A percentile compares a stretch with the other conserved stretches of the same genome.
Conservation (phyloP, 2,329 filamentous ascomycete genomes). For the Colletotrichum shisoi region DNA sequence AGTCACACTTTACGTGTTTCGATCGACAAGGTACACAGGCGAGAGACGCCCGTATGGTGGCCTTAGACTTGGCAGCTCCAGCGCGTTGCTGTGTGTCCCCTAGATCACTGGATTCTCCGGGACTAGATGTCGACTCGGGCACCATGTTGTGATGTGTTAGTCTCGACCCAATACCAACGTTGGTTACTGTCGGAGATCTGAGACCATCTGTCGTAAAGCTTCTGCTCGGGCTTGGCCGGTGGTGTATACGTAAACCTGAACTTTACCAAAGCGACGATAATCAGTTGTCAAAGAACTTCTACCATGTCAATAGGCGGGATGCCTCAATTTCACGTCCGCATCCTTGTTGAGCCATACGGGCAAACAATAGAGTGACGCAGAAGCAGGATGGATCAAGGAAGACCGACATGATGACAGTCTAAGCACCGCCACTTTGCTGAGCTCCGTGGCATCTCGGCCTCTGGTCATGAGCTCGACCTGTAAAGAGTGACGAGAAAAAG, state of each 20-base stretch:
- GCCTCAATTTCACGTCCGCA: constrained; percentile 29
- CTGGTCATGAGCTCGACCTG: neutral
- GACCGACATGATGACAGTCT: neutral
- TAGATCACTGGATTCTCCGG: constrained; percentile 19
- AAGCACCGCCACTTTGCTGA: constrained; percentile 22
- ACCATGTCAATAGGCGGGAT: constrained; percentile 8
- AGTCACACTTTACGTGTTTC: constrained; percentile 53
- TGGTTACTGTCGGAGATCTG: neutral
- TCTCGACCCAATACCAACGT: neutral
- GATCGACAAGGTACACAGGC: constrained; percentile 59
- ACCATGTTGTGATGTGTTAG: constrained; percentile 16
- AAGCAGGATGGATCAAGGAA: neutral
- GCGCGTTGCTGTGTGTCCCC: constrained; percentile 29
- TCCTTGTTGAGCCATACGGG: neutral
- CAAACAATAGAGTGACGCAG: constrained; percentile 15
- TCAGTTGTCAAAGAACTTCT: neutral
- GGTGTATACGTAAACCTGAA: constrained; percentile 36
- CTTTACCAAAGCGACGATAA: neutral
- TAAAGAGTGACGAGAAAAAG: neutral
- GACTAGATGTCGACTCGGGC: constrained; percentile 19
- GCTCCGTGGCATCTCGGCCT: neutral
- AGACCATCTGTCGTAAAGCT: neutral
- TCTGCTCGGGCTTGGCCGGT: neutral
- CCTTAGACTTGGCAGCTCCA: constrained; percentile 43
- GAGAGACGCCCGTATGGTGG: constrained; percentile 53